Evolutionary conservation across 2,329 filamentous ascomycete genomes (phyloP), one percentile per base, ranked within the genome.

Genomic region (Pseudonectria foliicola): DNA sequence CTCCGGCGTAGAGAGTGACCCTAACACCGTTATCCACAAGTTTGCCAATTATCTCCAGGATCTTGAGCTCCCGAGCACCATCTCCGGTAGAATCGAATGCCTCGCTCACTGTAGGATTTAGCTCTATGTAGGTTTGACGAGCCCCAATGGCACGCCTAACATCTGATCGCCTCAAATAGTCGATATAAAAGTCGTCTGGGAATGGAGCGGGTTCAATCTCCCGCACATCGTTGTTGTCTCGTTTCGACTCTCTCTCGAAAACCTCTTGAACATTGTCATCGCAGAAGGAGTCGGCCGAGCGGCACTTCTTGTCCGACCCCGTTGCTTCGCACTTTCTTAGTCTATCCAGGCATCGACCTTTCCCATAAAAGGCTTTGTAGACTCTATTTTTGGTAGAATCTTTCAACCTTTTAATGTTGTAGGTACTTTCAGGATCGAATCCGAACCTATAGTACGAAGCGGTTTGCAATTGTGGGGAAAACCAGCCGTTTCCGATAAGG

Each of bases 1-100:
- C 71, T 13, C 71, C 71, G 54, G 86, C 83, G 39, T 85, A 70
- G 35, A 88, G 60, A 2, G 78, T 77, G 11, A 88, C 74, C 13
- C 73, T 74, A 13, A 84, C 70, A 15, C 75, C 77, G 1, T 61
- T 66, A 12, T 71, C 62, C 34, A 82, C 61, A 15, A 82, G 67
- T 10, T 64, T 57, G 35, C 75, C 73, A 4, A 82, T 56, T 6
- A 60, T 66, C 16, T 61, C 61, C 13, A 70, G 56, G 1, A 61
- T 65, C 21, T 57, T 59, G 13, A 57, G 57, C 33, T 64, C 60
- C 10, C 68, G 59, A 34, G 61, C 66, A 38, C 71, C 68, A 39
- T 75, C 71, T 10, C 70, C 70, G 0, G 69, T 72, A 10, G 45
- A 57, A 1, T 48, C 52, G 46, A 75, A 75, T 1, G 67, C 66